Evolutionary conservation across 2,329 filamentous ascomycete genomes (phyloP).

Genomic region (Fusarium equiseti): DNA sequence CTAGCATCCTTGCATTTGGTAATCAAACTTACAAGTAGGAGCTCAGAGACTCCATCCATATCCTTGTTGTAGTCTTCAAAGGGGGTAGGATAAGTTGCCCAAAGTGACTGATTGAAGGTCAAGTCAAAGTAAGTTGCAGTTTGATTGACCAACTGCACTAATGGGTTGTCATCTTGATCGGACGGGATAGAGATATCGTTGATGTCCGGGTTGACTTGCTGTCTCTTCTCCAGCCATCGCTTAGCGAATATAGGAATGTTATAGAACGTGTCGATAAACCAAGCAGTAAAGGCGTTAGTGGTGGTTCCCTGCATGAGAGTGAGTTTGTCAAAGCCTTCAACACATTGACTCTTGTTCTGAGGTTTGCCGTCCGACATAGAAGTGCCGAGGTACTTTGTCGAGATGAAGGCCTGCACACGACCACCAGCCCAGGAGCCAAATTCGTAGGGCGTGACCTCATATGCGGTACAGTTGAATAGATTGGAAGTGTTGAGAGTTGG

Average conservation of each 20-base stretch:
- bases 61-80: slow-evolving; percentile 47
- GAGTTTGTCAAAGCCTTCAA: slow-evolving; percentile 49
- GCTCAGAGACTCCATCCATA: slow-evolving; percentile 44
- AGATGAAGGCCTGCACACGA: slow-evolving; percentile 47
- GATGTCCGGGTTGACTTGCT: slow-evolving; percentile 27
- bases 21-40: slow-evolving; percentile 39
- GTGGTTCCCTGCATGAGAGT: slow-evolving; percentile 51
- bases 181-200: slow-evolving; percentile 35
- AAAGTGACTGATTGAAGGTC: slow-evolving; percentile 50
- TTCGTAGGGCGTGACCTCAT: slow-evolving; percentile 51
- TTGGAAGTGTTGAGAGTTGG: slow-evolving; percentile 45
- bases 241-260: slow-evolving; percentile 44
- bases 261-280: slow-evolving; percentile 47
- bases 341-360: slow-evolving; percentile 46
- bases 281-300: slow-evolving; percentile 45
- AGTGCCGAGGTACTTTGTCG: slow-evolving; percentile 48
- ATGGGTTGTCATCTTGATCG: slow-evolving; percentile 32
- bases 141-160: slow-evolving; percentile 43
- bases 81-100: slow-evolving; percentile 50
- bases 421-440: slow-evolving; percentile 51
- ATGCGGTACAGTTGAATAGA: slow-evolving; percentile 49
- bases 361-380: slow-evolving; percentile 44
- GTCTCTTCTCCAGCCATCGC: slow-evolving; percentile 24
- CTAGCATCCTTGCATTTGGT: accelerated
- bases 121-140: slow-evolving; percentile 44